Base-by-base conservation (phyloP, 148 eudicot species). In the Vaccinium darrowii region DNA sequence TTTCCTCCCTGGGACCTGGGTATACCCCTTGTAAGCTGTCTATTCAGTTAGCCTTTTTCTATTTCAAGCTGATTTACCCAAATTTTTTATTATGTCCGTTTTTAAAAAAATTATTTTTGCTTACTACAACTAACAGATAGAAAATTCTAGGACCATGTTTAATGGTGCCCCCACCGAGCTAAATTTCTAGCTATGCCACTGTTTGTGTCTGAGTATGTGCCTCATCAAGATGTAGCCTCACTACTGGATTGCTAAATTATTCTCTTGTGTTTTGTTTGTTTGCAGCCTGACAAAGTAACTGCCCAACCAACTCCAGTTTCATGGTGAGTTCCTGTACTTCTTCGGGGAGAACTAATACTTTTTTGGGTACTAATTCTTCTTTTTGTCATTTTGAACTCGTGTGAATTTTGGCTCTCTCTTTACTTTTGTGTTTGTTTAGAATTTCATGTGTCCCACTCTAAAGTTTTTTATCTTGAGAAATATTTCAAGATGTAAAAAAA, bases 231-330 rank as follows among this genome's bases (percentile, higher is more conserved):
- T 39, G 9, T 18, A 58, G 51, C n/a, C 15, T 11, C 43, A 43
- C 53, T 14, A 51, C 27, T 7, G 30, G 43, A 69, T 69, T 73
- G 63, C 39, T 63, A 8, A 71, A 77, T 52, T 60, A 50, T 15
- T 76, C 50, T 5, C 6, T 62, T n/a, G 76, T 19, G 19, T 76
- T 63, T 76, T 56, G 50, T 8, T 82, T 76, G 8, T 27, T 58
- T 89, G 91, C 97, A 97, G 98, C 91, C 91, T 19, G 94, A 93
- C 87, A 95, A 88, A 88, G 94, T 92, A 80, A 86, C 90, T 81
- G 89, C 91, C 25, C 95, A 94, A 87, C 93, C 98, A 88, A 94
- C 95, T 90, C 98, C 99, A 84, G 92, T 97, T 87, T 93, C 98
- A 83, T 97, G 96, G 99, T 97, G 91, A 92, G 97, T 89, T 87